These are phyloP conservation scores for Macrophomina phaseolina DNA, from an alignment of 2,329 filamentous ascomycete genomes.

Conservation along the genomic window DNA sequence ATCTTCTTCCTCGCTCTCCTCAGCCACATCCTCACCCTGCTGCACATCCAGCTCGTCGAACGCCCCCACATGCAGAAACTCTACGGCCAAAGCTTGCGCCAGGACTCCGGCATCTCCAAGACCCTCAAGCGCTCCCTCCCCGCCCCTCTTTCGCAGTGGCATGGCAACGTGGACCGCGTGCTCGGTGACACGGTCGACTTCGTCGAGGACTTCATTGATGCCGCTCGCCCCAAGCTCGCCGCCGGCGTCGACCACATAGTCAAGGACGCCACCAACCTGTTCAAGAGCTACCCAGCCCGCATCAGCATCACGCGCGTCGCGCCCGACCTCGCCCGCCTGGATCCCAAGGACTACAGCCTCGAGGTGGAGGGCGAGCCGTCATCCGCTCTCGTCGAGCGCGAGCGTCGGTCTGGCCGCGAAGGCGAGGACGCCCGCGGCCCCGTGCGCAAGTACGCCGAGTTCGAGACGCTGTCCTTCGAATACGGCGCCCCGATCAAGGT, in stretches of 20 bases:
- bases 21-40: conserved; percentile 83
- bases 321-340: conserved; percentile 78
- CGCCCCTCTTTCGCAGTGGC: conserved; percentile 79
- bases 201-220: conserved; percentile 88
- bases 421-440: conserved; percentile 70
- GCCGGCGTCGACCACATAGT: conserved; percentile 86
- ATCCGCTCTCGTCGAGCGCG: conserved; percentile 56
- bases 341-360: conserved; percentile 81
- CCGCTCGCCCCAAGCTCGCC: conserved; percentile 82
- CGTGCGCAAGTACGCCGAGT: conserved; percentile 63
- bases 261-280: conserved; percentile 83
- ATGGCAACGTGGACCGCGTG: conserved; percentile 85
- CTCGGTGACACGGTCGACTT: conserved; percentile 86
- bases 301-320: conserved; percentile 81
- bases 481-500: conserved; percentile 91
- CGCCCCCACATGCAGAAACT: conserved; percentile 98
- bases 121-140: conserved; percentile 88
- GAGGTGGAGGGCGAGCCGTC: conserved; percentile 70
- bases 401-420: conserved; percentile 74
- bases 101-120: conserved; percentile 89
- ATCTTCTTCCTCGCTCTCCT: conserved; percentile 87
- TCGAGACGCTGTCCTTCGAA: conserved; percentile 79
- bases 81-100: conserved; percentile 81
- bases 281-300: conserved; percentile 86
- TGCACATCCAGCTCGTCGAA: conserved; percentile 91